A percentile compares a stretch with the other conserved stretches of the same genome.
These are phyloP conservation scores for Cercospora brassicicola DNA, from an alignment of 2,329 filamentous ascomycete species.

Conservation along the genomic window DNA sequence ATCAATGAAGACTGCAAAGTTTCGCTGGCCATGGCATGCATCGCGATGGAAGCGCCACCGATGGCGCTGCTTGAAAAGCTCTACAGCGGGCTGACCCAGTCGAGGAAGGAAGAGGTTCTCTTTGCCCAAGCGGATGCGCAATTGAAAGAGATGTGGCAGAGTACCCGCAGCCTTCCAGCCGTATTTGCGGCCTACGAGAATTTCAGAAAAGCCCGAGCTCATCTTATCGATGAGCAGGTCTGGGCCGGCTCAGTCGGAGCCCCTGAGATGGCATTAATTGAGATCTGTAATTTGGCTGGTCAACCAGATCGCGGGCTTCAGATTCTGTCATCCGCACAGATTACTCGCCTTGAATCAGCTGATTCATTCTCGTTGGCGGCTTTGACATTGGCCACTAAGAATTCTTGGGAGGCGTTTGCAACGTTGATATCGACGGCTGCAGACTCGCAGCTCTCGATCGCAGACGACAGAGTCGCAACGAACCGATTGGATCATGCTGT, in stretches of 20 bases:
- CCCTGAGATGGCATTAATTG: constrained; percentile 15
- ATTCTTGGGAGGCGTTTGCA: constrained; percentile 16
- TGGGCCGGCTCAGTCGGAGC: background rate
- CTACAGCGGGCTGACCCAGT: background rate
- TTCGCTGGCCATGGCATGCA: background rate
- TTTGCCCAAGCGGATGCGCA: background rate
- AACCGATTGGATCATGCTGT: constrained; percentile 27
- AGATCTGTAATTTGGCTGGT: constrained; percentile 17
- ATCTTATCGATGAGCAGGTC: background rate
- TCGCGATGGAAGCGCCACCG: background rate
- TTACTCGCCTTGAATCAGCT: background rate
- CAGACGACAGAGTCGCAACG: background rate
- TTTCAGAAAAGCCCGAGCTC: background rate
- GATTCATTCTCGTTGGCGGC: constrained; percentile 17
- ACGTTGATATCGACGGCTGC: background rate
- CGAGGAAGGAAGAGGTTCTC: background rate
- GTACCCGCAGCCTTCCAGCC: constrained; percentile 12
- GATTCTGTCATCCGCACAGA: constrained; percentile 1
- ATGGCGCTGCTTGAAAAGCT: background rate
- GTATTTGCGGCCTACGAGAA: constrained; percentile 1
- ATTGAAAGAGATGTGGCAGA: constrained; percentile 17
- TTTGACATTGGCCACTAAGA: constrained; percentile 15
- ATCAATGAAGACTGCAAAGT: background rate
- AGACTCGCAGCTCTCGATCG: background rate
- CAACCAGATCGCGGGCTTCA: constrained; percentile 15